A percentile compares a stretch with the other conserved stretches of the same genome.
Evolutionary conservation across 306 rosid species (phyloP).

Genomic region (Citrullus mucosospermus): DNA sequence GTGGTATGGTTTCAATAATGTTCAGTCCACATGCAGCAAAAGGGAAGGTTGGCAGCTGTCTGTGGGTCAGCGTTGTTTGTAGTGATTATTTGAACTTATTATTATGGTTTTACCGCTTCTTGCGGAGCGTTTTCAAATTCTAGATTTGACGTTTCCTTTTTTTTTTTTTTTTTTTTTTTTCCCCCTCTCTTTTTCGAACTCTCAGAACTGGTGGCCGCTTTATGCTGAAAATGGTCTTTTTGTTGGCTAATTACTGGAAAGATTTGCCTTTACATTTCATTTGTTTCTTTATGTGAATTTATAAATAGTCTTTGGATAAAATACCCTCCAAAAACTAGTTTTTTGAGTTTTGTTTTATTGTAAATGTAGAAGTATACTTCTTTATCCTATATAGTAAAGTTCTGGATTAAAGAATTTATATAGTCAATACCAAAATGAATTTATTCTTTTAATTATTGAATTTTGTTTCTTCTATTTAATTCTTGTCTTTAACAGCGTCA

Average conservation of each 20-base stretch:
- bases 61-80: conserved; percentile 2
- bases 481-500: not conserved
- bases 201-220: not conserved
- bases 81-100: not conserved
- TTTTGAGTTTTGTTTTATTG: not conserved
- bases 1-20: not conserved
- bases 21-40: conserved; percentile 2
- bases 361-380: not conserved
- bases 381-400: not conserved
- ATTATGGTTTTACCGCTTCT: not conserved
- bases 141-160: not conserved
- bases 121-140: not conserved
- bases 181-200: not conserved
- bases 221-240: not conserved
- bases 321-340: not conserved
- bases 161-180: too few species aligned
- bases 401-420: not conserved
- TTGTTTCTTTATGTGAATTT: not conserved
- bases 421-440: not conserved
- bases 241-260: not conserved
- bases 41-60: conserved; percentile 7
- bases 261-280: not conserved
- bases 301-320: not conserved
- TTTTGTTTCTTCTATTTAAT: not conserved
- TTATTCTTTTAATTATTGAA: not conserved